These are phyloP conservation scores for Chrysoporthe austroafricana DNA, from an alignment of 2,329 filamentous ascomycete genomes.

Conservation along the genomic window DNA sequence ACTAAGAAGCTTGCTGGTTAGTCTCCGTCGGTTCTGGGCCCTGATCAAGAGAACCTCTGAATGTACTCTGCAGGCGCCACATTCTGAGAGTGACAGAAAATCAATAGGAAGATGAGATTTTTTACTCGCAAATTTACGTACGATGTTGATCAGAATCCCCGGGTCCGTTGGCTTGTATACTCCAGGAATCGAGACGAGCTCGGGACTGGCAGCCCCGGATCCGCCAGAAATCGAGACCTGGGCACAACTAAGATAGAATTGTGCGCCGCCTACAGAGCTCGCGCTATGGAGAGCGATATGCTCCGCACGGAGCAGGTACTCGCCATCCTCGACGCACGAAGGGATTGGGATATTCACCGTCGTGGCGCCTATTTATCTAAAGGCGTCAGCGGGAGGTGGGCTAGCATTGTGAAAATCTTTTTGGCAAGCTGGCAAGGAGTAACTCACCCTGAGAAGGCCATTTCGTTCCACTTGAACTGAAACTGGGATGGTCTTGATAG, in stretches of 20 bases:
- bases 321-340: constrained; percentile 48
- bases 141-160: constrained; percentile 44
- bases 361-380: constrained; percentile 32
- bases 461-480: constrained; percentile 41
- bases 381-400: background rate
- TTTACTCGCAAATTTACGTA: background rate
- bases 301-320: constrained; percentile 54
- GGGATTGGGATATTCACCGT: constrained; percentile 48
- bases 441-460: constrained; percentile 45
- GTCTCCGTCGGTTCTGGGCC: background rate
- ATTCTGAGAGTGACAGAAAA: no score
- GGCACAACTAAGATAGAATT: constrained; percentile 50
- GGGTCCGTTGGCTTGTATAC: constrained; percentile 46
- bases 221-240: constrained; percentile 49
- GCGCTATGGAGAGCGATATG: constrained; percentile 53
- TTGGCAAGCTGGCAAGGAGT: background rate
- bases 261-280: constrained; percentile 45
- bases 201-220: constrained; percentile 42
- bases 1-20: constrained; percentile 26
- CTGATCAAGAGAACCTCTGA: background rate
- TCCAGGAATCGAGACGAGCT: constrained; percentile 47
- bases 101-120: background rate
- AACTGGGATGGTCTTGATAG: constrained; percentile 45
- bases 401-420: background rate
- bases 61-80: background rate